Base-by-base conservation (phyloP, 106 monocot species). In the Apostasia shenzhenica region DNA sequence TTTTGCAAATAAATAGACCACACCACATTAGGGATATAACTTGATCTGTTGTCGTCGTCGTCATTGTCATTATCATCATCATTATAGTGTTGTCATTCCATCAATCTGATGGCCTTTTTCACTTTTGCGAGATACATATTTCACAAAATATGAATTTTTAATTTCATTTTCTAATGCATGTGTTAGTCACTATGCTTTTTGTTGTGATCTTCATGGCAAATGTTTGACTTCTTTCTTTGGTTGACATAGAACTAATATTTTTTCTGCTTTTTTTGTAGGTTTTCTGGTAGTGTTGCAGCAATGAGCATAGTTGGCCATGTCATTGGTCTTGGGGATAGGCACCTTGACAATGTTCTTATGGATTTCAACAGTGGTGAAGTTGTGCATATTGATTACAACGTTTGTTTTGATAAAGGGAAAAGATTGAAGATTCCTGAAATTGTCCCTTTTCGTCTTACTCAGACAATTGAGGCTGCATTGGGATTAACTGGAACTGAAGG, bases 261-360 rank as follows among this genome's bases (percentile, higher is more conserved):
- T 26, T 26, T 26, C 26, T 26, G 26, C 75, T 68, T 75, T 3
- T 50, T 47, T 73, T 81, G 63, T 82, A 99, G 97, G 81, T 99
- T 99, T 61, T 92, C 89, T 83, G 72, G 78, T 70, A 93, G 82
- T 71, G 85, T 93, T 67, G 92, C 92, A 68, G 87, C 79, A 66
- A 99, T 99, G 97, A 92, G 97, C 79, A 99, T 99, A 73, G 74
- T 99, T 58, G 97, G 97, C 59, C 86, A 99, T 53, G 81, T 99
- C 74, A 71, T 99, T 54, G 97, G 97, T 56, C 90, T 99, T 41
- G 97, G 97, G 46, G 97, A 99, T 78, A 74, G 97, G 67, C 97
- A 99, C 72, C 83, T 99, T 81, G 97, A 99, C 72, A 99, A 99
- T 68, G 90, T 99, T 52, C 89, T 99, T 73, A 85, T 99, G 78